Percentiles rank a stretch among this genome's conserved stretches.
phyloP scores from a whole-genome alignment of 441 rosid genomes.

The Erodium moschatum region DNA sequence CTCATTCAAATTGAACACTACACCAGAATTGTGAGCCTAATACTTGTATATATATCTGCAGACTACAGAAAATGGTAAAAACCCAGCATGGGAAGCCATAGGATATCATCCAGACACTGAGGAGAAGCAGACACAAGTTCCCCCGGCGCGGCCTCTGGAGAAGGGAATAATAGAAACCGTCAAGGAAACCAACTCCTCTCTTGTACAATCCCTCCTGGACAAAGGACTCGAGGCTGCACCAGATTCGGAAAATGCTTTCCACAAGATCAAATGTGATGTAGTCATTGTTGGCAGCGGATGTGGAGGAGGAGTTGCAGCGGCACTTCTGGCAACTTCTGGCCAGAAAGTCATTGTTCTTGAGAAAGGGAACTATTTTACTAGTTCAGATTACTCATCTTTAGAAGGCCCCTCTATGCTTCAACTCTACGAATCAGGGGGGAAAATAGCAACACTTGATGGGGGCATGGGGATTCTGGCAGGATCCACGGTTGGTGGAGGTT shows the following conservation, averaged over 20 bases:
- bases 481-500: constrained; percentile 18
- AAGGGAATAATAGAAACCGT: constrained; percentile 60
- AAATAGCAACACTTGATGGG: constrained; percentile 14
- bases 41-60: background rate
- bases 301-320: constrained; percentile 91
- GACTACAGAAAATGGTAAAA: constrained; percentile 14
- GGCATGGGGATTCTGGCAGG: constrained; percentile 13
- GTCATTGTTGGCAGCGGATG: constrained; percentile 79
- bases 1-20: too few relatives aligned
- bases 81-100: constrained; percentile 26
- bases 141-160: constrained; percentile 23
- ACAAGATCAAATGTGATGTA: constrained; percentile 61
- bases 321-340: constrained; percentile 63
- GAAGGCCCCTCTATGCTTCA: constrained; percentile 53
- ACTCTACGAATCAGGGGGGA: constrained; percentile 7
- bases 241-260: constrained; percentile 22
- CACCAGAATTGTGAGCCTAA: background rate
- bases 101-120: constrained; percentile 16
- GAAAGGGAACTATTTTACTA: constrained; percentile 66
- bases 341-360: constrained; percentile 68
- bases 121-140: background rate
- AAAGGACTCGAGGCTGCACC: constrained; percentile 47
- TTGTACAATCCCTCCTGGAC: constrained; percentile 38
- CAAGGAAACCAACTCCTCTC: constrained; percentile 37
- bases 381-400: constrained; percentile 42